These are phyloP conservation scores for Biscogniauxia marginata DNA, from an alignment of 2,329 filamentous ascomycete genomes.

Conservation along the genomic window DNA sequence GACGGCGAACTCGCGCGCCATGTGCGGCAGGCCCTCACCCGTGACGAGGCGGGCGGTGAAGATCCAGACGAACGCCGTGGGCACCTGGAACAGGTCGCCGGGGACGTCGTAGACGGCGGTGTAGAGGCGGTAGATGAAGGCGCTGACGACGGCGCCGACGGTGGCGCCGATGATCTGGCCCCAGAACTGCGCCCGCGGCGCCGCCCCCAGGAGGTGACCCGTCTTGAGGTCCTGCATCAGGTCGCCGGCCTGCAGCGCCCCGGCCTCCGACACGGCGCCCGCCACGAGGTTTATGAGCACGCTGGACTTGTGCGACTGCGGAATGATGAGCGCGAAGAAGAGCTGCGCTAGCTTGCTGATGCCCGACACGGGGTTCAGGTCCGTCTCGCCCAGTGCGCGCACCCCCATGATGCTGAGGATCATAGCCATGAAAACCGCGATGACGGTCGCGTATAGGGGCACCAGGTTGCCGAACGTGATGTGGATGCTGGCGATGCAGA, in stretches of 20 bases:
- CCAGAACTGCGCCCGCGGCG: conserved; percentile 93
- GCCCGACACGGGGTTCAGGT: conserved; percentile 92
- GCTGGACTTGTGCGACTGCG: conserved; percentile 74
- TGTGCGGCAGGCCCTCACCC: conserved; percentile 79
- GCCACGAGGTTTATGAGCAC: conserved; percentile 95
- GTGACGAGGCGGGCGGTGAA: conserved; percentile 94
- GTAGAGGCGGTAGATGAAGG: conserved; percentile 86
- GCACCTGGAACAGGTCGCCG: conserved; percentile 86
- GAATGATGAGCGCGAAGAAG: conserved; percentile 88
- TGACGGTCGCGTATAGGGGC: conserved; percentile 70
- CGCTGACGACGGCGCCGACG: conserved; percentile 80
- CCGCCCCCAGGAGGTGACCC: conserved; percentile 86
- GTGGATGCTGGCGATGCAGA: conserved; percentile 81
- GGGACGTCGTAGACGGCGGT: conserved; percentile 84
- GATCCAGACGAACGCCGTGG: conserved; percentile 95
- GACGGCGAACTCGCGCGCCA: conserved; percentile 77
- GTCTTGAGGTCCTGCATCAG: conserved; percentile 98
- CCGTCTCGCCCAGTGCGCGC: conserved; percentile 73
- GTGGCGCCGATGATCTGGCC: conserved; percentile 91
- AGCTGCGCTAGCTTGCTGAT: conserved; percentile 97
- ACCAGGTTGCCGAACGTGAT: conserved; percentile 81
- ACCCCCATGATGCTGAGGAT: conserved; percentile 74
- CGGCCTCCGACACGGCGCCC: conserved; percentile 80
- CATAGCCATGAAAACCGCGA: conserved; percentile 82
- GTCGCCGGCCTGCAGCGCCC: conserved; percentile 91